Evolutionary conservation across 495 filamentous ascomycete genomes (phyloP), one percentile per base, ranked within the genome.

Genomic region (Talaromyces ruber): DNA sequence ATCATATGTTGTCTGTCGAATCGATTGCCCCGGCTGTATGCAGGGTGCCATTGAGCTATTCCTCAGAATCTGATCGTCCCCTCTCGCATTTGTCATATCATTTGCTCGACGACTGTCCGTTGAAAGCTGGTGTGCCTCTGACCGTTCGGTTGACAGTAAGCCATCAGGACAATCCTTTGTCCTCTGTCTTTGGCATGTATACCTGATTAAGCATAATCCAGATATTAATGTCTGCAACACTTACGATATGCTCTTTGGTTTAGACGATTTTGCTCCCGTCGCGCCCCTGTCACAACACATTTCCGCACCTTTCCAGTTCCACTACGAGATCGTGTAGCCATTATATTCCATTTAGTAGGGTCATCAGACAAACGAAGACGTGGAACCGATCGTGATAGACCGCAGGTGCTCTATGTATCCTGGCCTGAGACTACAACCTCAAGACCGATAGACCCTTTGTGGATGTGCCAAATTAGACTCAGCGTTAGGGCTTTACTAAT

Each of bases 221-320:
- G 6, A 25, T 1, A n/a, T 6, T 18, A 1, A 43, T 6, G 5
- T 18, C 16, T 6, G 0, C n/a, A 5, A 6, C 18, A 68, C 72
- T 50, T 66, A 79, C 77, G 69, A 58, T 74, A 79, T 2, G 69
- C 67, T 61, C 68, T 68, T 62, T 79, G 77, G 18, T 74, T 72
- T 7, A 71, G 55, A 24, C 69, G 64, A 39, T 79, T 79, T 60
- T 78, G 76, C 39, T 74, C 70, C 62, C 69, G 71, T 5, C 77
- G 69, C 34, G 77, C 75, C 12, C 63, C 62, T 6, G 77, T 79
- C 32, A 79, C 62, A 18, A 71, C 63, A 18, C 77, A 69, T 60
- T 71, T 75, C 47, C 64, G 67, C 56, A 60, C 59, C 43, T 61
- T 56, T 30, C 26, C 25, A 32, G 12, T 32, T 8, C 26, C 53